Evolutionary conservation across 176 grass and related monocot species (phyloP), one percentile per base, ranked within the genome.

Genomic region (Elymus sibiricus): DNA sequence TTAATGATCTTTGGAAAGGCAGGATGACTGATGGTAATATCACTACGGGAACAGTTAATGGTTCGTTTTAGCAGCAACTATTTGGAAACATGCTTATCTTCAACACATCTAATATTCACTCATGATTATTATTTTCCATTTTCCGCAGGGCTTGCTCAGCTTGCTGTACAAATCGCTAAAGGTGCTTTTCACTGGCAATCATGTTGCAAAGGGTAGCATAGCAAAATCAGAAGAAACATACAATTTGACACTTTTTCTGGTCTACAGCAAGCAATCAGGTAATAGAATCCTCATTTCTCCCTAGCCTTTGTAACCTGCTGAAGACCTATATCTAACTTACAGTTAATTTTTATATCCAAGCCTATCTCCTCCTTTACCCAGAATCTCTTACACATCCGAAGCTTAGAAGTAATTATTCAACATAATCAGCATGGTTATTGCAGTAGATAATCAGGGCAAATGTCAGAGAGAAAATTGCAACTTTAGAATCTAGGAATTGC

Each of bases 141-240:
- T 63, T 21, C 6, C 22, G 53, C 8, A 56, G n/a, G 95, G 92
- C 39, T 97, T 90, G 11, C 92, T 93, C 70, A 93, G 90, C 84
- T 86, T 94, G 87, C 82, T 84, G 76, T 93, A 88, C 71, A 91
- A 82, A 84, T 82, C 70, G n/a, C 25, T 88, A 29, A 89, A 93
- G 85, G 88, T 81, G 13, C 53, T 94, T 44, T 94, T 93, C 75
- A 93, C 92, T 28, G 90, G 92, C 63, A 90, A 93, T 25, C 92
- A 94, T 84, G 84, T 94, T 43, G 82, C 62, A 27, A 37, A 37
- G 2, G 35, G 35, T 37, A 5, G 5, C 35, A 5, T 37, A 37
- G 35, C 4, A 37, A 91, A 87, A 84, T 94, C 87, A 29, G 79
- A 89, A 86, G 82, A 91, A 76, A 86, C 92, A 21, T 90, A 89